Evolutionary conservation across 495 filamentous ascomycete species (phyloP), one percentile per base, ranked within the genome.

Genomic region (Sphaerosporella brunnea): DNA sequence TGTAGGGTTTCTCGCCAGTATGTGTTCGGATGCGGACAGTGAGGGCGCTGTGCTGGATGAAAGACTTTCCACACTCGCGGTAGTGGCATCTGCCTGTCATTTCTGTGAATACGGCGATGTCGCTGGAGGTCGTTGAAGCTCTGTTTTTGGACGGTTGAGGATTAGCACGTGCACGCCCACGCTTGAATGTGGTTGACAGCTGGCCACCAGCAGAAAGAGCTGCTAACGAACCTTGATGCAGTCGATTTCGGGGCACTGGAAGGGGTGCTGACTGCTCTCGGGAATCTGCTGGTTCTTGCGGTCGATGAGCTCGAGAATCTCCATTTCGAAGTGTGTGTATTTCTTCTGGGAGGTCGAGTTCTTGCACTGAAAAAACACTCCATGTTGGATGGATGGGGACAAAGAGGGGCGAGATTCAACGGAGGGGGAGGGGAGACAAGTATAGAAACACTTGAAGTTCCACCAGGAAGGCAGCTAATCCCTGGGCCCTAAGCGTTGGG

Each of bases 111-210:
- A 38, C 84, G 74, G 62, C 81, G 82, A 62, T 93, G 84, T 58
- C 84, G 73, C 62, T 84, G 80, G 44, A 93, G 71, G 66, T 93
- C 84, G 71, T 88, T 90, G 73, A 93, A 93, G 50, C 80, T 82
- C 84, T 92, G n/a, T n/a, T n/a, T n/a, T n/a, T n/a, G n/a, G n/a
- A n/a, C n/a, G n/a, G n/a, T n/a, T n/a, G n/a, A n/a, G n/a, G n/a
- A n/a, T n/a, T n/a, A n/a, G n/a, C n/a, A n/a, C n/a, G n/a, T n/a
- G n/a, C n/a, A n/a, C n/a, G n/a, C n/a, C n/a, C n/a, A n/a, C n/a
- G n/a, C n/a, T n/a, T n/a, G n/a, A n/a, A n/a, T n/a, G n/a, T n/a
- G n/a, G n/a, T n/a, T n/a, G n/a, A n/a, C n/a, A n/a, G n/a, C n/a
- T n/a, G n/a, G n/a, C n/a, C n/a, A n/a, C n/a, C n/a, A 37, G 34